Percentiles rank a stretch among this genome's conserved stretches.
Conservation (phyloP, 1,284 basidiomycete species). For the Entoloma clypeatum region DNA sequence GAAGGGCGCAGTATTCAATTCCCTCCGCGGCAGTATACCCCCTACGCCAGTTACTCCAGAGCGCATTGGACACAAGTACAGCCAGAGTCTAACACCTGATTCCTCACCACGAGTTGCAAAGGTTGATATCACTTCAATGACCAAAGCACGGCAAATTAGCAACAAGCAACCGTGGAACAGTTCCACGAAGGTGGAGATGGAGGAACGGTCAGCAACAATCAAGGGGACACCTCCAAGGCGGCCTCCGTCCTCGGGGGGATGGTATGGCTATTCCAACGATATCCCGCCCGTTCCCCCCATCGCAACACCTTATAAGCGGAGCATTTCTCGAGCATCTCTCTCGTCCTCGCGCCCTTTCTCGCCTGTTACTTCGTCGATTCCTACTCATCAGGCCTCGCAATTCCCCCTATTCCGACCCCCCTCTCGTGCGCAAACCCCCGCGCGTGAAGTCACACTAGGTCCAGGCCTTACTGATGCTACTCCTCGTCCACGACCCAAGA, state of each 20-base stretch:
- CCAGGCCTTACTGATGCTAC: conserved; percentile 42
- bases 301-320: conserved; percentile 50
- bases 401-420: conserved; percentile 41
- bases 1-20: conserved; percentile 56
- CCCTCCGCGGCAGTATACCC: conserved; percentile 39
- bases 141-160: conserved; percentile 36
- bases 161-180: conserved; percentile 68
- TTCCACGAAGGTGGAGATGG: conserved; percentile 64
- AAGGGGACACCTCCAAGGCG: conserved; percentile 50
- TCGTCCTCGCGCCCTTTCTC: conserved; percentile 78
- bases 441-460: conserved; percentile 36
- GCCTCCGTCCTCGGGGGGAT: conserved; percentile 43
- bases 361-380: conserved; percentile 67
- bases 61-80: conserved; percentile 61
- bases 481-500: conserved; percentile 64
- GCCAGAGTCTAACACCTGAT: conserved; percentile 66
- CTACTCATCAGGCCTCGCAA: conserved; percentile 61
- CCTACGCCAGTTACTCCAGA: conserved; percentile 50
- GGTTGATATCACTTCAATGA: conserved; percentile 33
- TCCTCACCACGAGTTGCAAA: conserved; percentile 48
- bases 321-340: conserved; percentile 70
- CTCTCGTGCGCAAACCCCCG: conserved; percentile 42
- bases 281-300: conserved; percentile 45
- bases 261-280: conserved; percentile 33
- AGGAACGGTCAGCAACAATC: conserved; percentile 44